Evolutionary conservation across 202 grass and related monocot species (phyloP), one percentile per base, ranked within the genome.

Genomic region (Zoysia matrella): DNA sequence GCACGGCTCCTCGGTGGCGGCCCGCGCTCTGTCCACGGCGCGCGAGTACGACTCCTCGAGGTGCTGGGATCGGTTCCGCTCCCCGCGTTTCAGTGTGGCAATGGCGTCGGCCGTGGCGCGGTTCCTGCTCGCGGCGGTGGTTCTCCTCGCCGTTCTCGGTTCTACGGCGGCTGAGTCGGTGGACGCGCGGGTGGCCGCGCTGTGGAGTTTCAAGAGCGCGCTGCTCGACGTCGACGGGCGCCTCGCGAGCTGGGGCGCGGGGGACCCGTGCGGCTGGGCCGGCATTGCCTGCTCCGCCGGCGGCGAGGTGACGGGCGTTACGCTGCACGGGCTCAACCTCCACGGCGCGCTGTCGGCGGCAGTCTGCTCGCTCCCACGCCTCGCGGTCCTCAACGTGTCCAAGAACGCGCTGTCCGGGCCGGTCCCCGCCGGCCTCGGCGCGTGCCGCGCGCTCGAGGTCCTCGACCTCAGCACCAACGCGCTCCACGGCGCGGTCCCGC

Each of bases 391-490:
- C 64, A 95, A 98, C 85, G 67, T 95, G 5, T 98, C 96, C 65
- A 90, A 78, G 71, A 98, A 98, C 83, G 69, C 71, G n/a, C 78
- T 98, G 8, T 60, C 69, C 43, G 92, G 96, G 0, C 42, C 87
- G 12, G 44, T 95, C 64, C 96, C 92, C 0, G 14, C 60, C 3
- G 83, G 73, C 0, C 88, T 98, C 47, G n/a, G 75, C 77, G 54
- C 71, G 2, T 98, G 96, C 89, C 63, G 11, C 42, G 74, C 60
- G 60, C 80, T 98, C 78, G 39, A 92, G 89, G 87, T 95, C 16
- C 96, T 98, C 72, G 92, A 98, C 84, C 82, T 98, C 63, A 95
- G 96, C 82, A 98, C 92, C 52, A 98, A 98, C 74, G 60, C 57
- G 46, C 39, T 98, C 49, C 89, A 85, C 58, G 85, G 91, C 9